Percentiles rank a stretch among this genome's conserved stretches.
Evolutionary conservation across 306 rosid genomes (phyloP).

Genomic region (Biancaea sappan): DNA sequence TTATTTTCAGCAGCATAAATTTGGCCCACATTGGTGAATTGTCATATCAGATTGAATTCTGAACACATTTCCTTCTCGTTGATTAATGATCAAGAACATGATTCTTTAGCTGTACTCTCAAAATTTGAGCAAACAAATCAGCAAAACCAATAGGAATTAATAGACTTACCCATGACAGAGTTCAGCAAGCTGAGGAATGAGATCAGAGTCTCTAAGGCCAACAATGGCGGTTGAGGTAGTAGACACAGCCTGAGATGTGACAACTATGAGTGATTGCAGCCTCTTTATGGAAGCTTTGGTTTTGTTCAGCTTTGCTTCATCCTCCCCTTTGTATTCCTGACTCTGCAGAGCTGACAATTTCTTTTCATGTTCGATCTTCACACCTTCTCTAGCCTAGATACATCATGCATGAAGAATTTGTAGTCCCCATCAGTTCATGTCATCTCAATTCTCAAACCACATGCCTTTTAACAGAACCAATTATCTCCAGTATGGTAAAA

Average conservation of each 20-base stretch:
- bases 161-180: slow-evolving; percentile 86
- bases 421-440: slow-evolving; percentile 40
- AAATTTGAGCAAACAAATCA: slow-evolving; percentile 14
- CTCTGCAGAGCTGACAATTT: slow-evolving; percentile 75
- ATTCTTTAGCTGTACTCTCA: neutral
- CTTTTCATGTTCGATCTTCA: slow-evolving; percentile 91
- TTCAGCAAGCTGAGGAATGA: slow-evolving; percentile 92
- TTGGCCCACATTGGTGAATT: neutral
- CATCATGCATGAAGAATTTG: slow-evolving; percentile 39
- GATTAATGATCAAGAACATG: slow-evolving; percentile 1
- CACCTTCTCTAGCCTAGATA: slow-evolving; percentile 83
- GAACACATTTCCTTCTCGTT: neutral
- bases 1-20: slow-evolving; percentile 3
- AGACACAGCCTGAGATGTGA: slow-evolving; percentile 95
- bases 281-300: slow-evolving; percentile 85
- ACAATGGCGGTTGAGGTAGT: slow-evolving; percentile 85
- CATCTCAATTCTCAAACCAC: slow-evolving; percentile 36
- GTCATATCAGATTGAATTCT: slow-evolving; percentile 9
- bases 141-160: slow-evolving; percentile 24
- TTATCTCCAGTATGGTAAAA: slow-evolving; percentile 31
- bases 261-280: slow-evolving; percentile 83
- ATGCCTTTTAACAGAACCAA: slow-evolving; percentile 31
- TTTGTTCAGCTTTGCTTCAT: slow-evolving; percentile 83
- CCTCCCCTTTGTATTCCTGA: slow-evolving; percentile 95
- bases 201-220: slow-evolving; percentile 85